These are phyloP conservation scores for Gnetum montanum DNA, from an alignment of 75 land plant species.

Conservation along the genomic window DNA sequence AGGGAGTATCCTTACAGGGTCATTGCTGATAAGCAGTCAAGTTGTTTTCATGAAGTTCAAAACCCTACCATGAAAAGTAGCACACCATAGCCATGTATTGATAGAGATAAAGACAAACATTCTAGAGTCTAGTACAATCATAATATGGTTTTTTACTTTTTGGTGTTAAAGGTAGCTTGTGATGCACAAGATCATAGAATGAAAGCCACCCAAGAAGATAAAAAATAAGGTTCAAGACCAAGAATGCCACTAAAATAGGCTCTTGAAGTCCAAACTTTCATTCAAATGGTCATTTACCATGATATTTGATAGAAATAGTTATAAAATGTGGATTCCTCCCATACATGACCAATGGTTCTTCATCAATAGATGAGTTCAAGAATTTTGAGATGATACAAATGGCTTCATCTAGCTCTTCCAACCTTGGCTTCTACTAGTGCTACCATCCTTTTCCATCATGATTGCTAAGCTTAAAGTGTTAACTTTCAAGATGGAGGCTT, in stretches of 20 bases:
- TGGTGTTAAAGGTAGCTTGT: constrained; percentile 64
- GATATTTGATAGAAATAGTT: constrained; percentile 92
- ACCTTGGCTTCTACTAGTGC: no score
- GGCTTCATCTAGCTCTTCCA: no score
- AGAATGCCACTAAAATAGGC: constrained; percentile 81
- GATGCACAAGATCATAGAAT: constrained; percentile 60
- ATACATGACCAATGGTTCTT: no score
- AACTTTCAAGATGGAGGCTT: no score
- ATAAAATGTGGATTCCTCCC: no score
- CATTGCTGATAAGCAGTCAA: constrained; percentile 81
- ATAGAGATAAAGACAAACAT: constrained; percentile 71
- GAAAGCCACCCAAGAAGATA: constrained; percentile 86
- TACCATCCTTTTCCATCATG: no score
- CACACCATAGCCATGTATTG: constrained; percentile 95
- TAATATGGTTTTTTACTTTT: constrained; percentile 53
- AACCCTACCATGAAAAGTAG: constrained; percentile 81
- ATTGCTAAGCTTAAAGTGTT: no score
- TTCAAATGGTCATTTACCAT: constrained; percentile 92
- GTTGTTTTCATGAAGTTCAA: constrained; percentile 60
- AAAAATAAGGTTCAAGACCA: constrained; percentile 66
- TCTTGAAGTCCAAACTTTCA: constrained; percentile 89
- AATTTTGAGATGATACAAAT: no score
- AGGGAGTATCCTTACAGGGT: constrained; percentile 67
- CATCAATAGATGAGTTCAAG: no score
- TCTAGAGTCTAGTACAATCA: constrained; percentile 76